Percentiles rank a stretch among this genome's conserved stretches.
phyloP scores from a whole-genome alignment of 257 asterid species.

The Solanum megistacrolobum region DNA sequence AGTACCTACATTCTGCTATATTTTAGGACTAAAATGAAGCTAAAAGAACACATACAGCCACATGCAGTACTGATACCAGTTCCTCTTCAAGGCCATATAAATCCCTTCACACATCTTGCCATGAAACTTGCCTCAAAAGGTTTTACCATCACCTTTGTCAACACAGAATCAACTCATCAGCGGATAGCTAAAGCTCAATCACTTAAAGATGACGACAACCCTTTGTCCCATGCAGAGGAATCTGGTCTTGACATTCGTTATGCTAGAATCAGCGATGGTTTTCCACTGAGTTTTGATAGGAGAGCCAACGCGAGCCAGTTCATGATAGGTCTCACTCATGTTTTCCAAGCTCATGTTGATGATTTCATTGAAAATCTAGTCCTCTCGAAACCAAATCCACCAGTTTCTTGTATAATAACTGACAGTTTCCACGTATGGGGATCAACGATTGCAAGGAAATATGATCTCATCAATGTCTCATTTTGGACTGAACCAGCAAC shows the following conservation, averaged over 20 bases:
- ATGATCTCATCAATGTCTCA: conserved; percentile 34
- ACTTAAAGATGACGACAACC: background rate
- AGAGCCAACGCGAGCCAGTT: conserved; percentile 1
- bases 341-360: conserved; percentile 28
- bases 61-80: conserved; percentile 19
- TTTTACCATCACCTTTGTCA: conserved; percentile 21
- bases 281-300: conserved; percentile 36
- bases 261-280: conserved; percentile 39
- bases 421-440: conserved; percentile 46
- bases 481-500: conserved; percentile 59
- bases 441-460: conserved; percentile 24
- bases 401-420: conserved; percentile 26
- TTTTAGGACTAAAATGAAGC: background rate
- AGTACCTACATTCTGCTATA: background rate
- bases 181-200: background rate
- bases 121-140: conserved; percentile 29
- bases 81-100: conserved; percentile 35
- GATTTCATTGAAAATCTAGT: conserved; percentile 20
- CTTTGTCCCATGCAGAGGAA: conserved; percentile 30
- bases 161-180: conserved; percentile 18
- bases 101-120: conserved; percentile 19
- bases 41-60: background rate
- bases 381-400: background rate
- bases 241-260: conserved; percentile 55
- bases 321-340: conserved; percentile 1